Base-by-base conservation (phyloP, 2,329 filamentous ascomycete genomes). In the Aspergillus sp. region DNA sequence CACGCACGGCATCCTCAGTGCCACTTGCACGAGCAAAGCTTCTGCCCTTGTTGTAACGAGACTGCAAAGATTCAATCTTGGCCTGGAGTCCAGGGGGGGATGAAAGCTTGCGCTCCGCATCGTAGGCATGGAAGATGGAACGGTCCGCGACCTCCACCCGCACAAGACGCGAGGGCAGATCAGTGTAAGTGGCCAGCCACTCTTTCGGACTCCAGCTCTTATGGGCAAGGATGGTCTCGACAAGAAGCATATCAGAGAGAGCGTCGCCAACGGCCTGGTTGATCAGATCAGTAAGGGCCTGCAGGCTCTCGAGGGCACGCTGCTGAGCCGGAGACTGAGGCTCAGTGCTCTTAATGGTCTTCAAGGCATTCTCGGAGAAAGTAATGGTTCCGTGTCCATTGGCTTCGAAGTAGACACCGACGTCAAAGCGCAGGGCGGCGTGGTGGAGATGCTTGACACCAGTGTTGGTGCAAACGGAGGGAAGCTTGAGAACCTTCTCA, bases 251-350 rank as follows among this genome's bases (percentile, higher is more conserved):
- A 78, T 99, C 95, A 0, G 92, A 96, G 58, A 99, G 85, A 51
- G 95, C 95, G 73, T 99, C 95, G 55, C 95, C 95, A 51, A 98
- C 94, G 1, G 95, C 95, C 81, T 99, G 95, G 83, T 99, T 99
- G 82, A 99, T 96, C 64, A 99, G 85, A 68, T 97, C 91, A 54
- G 89, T 89, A 56, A 96, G 84, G 11, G 92, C 93, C 55, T 86
- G 84, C 1, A 99, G 87, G 9, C 89, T 92, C 57, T 96, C 90
- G 14, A 98, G 85, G 2, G 94, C 91, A 68, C 92, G 90, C 73
- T 94, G 90, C 76, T 98, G 93, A 6, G 91, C 94, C 0, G 95
- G 94, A 0, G 92, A 96, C 76, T 96, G 89, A 6, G 95, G 93
- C 72, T 92, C 85, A 61, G 90, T 89, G 69, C 86, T 89, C 66